Base-by-base conservation (phyloP, 2,329 filamentous ascomycete species). In the Westerdykella sp. region DNA sequence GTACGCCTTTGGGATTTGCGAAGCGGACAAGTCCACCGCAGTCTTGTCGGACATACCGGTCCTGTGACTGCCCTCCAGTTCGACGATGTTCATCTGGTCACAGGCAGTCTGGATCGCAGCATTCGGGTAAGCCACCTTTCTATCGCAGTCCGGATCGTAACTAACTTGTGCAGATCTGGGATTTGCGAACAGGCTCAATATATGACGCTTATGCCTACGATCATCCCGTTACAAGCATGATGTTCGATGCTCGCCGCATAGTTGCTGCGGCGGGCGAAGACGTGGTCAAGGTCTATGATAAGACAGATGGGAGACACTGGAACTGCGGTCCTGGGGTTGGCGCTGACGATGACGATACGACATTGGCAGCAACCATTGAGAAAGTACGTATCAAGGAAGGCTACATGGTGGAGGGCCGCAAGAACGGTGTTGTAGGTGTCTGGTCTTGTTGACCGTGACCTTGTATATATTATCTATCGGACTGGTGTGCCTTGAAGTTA, bases 271-370 rank as follows among this genome's bases (percentile, higher is more conserved):
- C 89, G 0, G 87, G 90, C 34, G 93, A 97, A 67, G 83, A 89
- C 59, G 88, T 97, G 18, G 90, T 93, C 56, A 98, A 98, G 71
- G 85, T 98, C 46, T 98, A 97, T 71, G 93, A 98, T 72, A 97
- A 97, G 76, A 84, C 88, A 3, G 93, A 98, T 63, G 89, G 89
- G 34, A 76, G 87, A 48, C 93, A 97, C 68, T 98, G 93, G 93
- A 88, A 95, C 66, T 96, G 90, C 68, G 93, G 93, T 41, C 83
- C 88, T 2, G 91, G 90, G 30, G 80, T 85, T 38, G 77, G 75
- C 3, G 66, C 70, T 10, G 83, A 83, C 46, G 79, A 81, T 15
- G 81, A 85, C 41, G 77, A 81, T 44, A 80, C 77, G 11, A 81
- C 79, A 54, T 77, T 45, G 16, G 51, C 65, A 9, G 57, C 65